These are phyloP conservation scores for Aspergillus saccharolyticus DNA, from an alignment of 495 filamentous ascomycete species.

Conservation along the genomic window DNA sequence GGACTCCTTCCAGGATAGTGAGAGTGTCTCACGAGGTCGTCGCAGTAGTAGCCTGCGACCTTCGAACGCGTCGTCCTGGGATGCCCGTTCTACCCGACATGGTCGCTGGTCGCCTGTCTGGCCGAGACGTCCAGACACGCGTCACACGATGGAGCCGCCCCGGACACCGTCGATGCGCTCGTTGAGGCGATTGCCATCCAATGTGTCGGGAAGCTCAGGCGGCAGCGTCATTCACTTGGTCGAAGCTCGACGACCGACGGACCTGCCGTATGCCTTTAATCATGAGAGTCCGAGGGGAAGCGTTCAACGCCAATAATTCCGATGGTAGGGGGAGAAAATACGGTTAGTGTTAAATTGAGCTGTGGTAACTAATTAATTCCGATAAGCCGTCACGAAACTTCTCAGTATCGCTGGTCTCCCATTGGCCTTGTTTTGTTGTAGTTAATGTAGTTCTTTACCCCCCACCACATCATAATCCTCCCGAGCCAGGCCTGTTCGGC, in stretches of 20 bases:
- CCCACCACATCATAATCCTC: not conserved
- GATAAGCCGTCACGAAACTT: not conserved
- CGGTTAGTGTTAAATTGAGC: not conserved
- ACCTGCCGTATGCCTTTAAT: conserved; percentile 44
- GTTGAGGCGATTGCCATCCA: conserved; percentile 32
- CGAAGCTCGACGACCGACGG: conserved; percentile 31
- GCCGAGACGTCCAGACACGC: not conserved
- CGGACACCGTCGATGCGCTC: conserved; percentile 37
- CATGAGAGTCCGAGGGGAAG: conserved; percentile 5
- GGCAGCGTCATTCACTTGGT: conserved; percentile 45
- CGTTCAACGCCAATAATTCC: conserved; percentile 8
- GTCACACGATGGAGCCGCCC: conserved; percentile 5
- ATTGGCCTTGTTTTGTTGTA: not conserved
- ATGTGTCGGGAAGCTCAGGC: conserved; percentile 33
- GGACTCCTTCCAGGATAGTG: conserved; percentile 23
- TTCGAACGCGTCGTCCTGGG: conserved; percentile 30
- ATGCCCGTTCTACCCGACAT: conserved; percentile 26
- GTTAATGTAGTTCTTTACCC: not conserved
- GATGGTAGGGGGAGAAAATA: not conserved
- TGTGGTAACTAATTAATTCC: too few species aligned
- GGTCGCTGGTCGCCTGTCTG: conserved; percentile 12
- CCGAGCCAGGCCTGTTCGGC: not conserved
- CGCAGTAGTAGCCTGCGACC: conserved; percentile 30
- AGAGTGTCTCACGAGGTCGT: conserved; percentile 16
- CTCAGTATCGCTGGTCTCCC: not conserved